Conservation (phyloP, 2,329 filamentous ascomycete genomes). For the Xylaria multiplex region DNA sequence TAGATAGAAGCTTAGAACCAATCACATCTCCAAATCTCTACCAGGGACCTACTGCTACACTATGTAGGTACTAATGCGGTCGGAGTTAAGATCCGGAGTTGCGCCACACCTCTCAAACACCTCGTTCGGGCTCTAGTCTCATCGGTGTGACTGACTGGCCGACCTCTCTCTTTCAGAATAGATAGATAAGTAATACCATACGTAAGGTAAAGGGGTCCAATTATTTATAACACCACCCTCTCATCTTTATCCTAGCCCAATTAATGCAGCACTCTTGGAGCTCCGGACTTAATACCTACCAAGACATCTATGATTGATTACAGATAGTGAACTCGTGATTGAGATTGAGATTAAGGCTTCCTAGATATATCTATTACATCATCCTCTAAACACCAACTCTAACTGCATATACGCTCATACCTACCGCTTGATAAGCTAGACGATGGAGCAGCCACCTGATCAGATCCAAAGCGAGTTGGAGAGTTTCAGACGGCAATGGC, state of each 20-base stretch:
- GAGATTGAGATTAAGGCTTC: neutral
- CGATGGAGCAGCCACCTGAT: conserved; percentile 44
- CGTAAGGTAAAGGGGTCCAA: conserved; percentile 1
- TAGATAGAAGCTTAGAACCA: neutral
- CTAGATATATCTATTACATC: conserved; percentile 10
- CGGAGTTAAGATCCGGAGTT: conserved; percentile 29
- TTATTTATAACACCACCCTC: conserved; percentile 4
- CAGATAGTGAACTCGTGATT: neutral
- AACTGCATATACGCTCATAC: conserved; percentile 11
- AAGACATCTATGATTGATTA: neutral
- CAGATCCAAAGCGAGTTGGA: conserved; percentile 77
- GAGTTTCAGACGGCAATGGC: conserved; percentile 86
- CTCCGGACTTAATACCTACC: neutral
- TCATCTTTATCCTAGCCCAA: no score
- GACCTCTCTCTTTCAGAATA: conserved; percentile 1
- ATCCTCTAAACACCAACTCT: neutral
- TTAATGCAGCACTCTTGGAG: neutral
- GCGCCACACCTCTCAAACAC: conserved; percentile 16
- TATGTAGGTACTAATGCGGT: neutral
- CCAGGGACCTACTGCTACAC: no score
- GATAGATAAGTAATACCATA: no score
- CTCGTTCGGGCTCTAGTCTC: conserved; percentile 5
- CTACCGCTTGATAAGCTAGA: conserved; percentile 27
- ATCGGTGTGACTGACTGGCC: conserved; percentile 30
- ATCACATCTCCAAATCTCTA: neutral